Evolutionary conservation across 2,329 filamentous ascomycete genomes (phyloP), one percentile per base, ranked within the genome.

Genomic region (Trichoderma atroviride): DNA sequence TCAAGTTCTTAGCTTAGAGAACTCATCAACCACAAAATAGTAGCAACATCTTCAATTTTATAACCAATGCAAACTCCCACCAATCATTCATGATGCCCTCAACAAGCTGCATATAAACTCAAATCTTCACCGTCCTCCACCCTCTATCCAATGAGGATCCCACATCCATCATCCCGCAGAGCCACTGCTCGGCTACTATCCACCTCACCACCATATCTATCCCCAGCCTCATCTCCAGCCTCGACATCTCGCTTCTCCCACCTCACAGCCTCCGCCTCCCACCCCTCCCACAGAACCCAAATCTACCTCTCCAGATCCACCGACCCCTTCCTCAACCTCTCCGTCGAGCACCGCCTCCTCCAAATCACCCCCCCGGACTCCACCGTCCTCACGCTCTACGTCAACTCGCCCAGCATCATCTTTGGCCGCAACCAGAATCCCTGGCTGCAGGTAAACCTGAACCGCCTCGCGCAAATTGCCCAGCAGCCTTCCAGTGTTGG

Each of bases 381-480:
- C 14, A 91, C 87, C 16, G 81, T 98, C 62, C 87, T 98, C 2
- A 92, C 98, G 69, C 87, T 97, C 62, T 99, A 98, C 82, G 87
- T 89, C 75, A 98, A 99, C 81, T 81, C 88, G 47, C 94, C 95
- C 0, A 94, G 92, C 78, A 87, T 99, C 70, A 90, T 99, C 77
- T 91, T 99, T 74, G 96, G 96, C 55, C 90, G 96, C 70, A 99
- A 99, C 79, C 96, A 99, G 82, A 99, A 99, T 79, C 96, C 96
- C 66, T 99, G 95, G 96, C 85, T 93, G 10, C 96, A 99, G 82
- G 89, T 93, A 71, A 92, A 97, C 77, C 85, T 97, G 10, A 81
- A 81, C 50, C 83, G 88, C 1, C 82, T 97, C 2, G 75, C 75
- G 3, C 73, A 72, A 63, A 74, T 74, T 61, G 69, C 72, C 9